phyloP scores from a whole-genome alignment of 2,329 filamentous ascomycete genomes.

The Fusarium sacchari region DNA sequence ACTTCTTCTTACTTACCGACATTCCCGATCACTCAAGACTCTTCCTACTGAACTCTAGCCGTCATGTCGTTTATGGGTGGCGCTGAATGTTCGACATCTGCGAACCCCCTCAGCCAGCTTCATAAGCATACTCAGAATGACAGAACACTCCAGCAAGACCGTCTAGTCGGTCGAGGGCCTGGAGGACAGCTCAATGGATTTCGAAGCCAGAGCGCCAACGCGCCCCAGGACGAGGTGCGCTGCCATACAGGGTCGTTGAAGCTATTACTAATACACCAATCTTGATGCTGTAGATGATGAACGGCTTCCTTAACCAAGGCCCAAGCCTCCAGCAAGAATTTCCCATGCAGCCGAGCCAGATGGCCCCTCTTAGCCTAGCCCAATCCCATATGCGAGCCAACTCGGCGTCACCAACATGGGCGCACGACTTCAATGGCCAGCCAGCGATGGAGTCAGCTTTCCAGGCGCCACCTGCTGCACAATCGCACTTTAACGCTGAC shows the following conservation, averaged over 20 bases:
- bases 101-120: constrained; percentile 96
- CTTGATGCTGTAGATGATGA: constrained; percentile 76
- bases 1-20: not conserved
- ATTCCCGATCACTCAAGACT: constrained; percentile 11
- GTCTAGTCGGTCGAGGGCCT: constrained; percentile 80
- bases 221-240: constrained; percentile 76
- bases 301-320: constrained; percentile 87
- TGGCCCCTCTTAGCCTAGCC: constrained; percentile 58
- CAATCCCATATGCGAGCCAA: constrained; percentile 64
- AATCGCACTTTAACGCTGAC: constrained; percentile 76
- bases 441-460: constrained; percentile 77
- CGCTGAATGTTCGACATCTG: constrained; percentile 94
- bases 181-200: constrained; percentile 79
- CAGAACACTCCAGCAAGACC: constrained; percentile 91
- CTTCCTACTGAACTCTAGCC: constrained; percentile 21
- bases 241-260: constrained; percentile 7
- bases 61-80: constrained; percentile 95
- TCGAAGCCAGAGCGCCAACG: constrained; percentile 74
- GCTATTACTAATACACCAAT: constrained; percentile 45
- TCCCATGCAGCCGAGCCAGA: constrained; percentile 59
- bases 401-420: constrained; percentile 65
- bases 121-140: constrained; percentile 97
- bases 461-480: constrained; percentile 63
- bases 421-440: constrained; percentile 65
- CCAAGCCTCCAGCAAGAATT: constrained; percentile 67